Percentiles rank a stretch among this genome's conserved stretches.
Conservation (phyloP, 176 grass and related monocot species). For the Oryza brachyantha region DNA sequence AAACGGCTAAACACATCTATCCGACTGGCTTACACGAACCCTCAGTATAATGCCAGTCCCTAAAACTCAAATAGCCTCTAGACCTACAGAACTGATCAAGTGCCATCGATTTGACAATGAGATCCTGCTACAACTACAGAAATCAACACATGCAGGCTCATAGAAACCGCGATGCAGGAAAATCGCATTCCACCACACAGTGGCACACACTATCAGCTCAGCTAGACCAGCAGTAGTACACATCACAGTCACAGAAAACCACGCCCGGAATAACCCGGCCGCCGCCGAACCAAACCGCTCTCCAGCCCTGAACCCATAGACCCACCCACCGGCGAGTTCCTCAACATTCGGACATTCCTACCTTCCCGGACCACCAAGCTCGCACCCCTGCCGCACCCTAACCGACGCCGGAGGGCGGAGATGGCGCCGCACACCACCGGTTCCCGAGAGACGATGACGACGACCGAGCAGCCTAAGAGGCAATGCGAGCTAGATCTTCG, state of each 20-base stretch:
- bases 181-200: background rate
- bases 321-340: no score
- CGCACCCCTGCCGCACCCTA: no score
- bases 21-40: background rate
- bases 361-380: no score
- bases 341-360: no score
- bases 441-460: background rate
- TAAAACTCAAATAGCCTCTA: background rate
- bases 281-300: background rate
- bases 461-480: background rate
- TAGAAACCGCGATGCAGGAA: background rate
- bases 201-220: background rate
- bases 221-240: background rate
- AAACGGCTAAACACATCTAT: background rate
- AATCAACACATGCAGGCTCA: background rate
- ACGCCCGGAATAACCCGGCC: no score
- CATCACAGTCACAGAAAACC: background rate
- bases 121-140: background rate
- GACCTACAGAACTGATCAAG: background rate
- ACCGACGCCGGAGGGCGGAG: background rate
- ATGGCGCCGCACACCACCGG: background rate
- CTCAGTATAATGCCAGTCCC: background rate
- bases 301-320: no score
- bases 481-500: background rate
- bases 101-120: background rate